Evolutionary conservation across 345 rosid species (phyloP), one percentile per base, ranked within the genome.

Genomic region (Citrus glauca): DNA sequence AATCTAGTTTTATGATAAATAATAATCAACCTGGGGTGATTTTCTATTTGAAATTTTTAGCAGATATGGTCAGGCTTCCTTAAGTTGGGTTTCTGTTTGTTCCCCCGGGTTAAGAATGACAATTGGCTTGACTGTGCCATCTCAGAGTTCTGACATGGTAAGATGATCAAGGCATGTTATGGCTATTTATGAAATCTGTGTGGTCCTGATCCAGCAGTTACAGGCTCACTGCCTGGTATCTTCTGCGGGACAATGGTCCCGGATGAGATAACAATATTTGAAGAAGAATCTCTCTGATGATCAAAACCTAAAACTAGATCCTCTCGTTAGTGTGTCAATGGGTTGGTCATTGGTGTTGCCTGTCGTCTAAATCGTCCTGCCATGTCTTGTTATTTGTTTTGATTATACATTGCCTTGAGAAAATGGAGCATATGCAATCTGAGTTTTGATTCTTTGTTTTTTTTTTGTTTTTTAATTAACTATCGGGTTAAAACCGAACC

Each of bases 121-220:
- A 66, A 59, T 40, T 37, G 57, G 61, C 60, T 24, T 63, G 70
- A 35, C 50, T 45, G 42, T 24, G 64, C 38, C 40, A 73, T 40
- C 37, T 2, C 7, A 30, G 20, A 42, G 59, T 60, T 38, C 24
- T 17, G 22, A 30, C 37, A 25, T 19, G 25, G 55, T 59, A 61
- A 24, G 77, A 4, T 33, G 62, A 48, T 35, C 45, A 45, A 14
- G 61, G 25, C n/a, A 61, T 35, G 56, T 25, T 16, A n/a, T 33
- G 61, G 30, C 66, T 17, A 25, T 50, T 22, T 48, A 35, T 75
- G 71, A 56, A 75, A 60, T 53, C 27, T 68, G 75, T 60, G 78
- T 74, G 78, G 45, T 74, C 78, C 75, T 68, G 28, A 35, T 40
- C 14, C 53, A 59, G 24, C 69, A 48, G 67, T 61, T 69, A 27